Base-by-base conservation (phyloP, 2,329 filamentous ascomycete species). In the Amauroascus niger region DNA sequence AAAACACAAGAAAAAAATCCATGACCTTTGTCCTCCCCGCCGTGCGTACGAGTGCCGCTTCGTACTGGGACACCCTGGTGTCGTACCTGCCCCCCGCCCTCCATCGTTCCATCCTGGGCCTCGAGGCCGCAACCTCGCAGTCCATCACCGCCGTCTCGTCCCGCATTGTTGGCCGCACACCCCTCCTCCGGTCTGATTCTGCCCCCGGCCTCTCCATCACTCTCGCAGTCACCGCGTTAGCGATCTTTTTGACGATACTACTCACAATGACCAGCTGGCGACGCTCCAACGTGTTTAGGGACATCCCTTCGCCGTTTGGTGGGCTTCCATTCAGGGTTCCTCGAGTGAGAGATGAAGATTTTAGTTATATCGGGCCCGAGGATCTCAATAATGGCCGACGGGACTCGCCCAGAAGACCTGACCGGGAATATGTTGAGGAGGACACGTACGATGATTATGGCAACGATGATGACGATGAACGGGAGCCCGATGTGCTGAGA, bases 401-500 rank as follows among this genome's bases (percentile, higher is more conserved):
- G 47, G 22, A 49, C 18, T 30, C 18, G 3, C n/a, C 11, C 6
- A 26, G 20, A 3, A 28, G 16, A n/a, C n/a, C 18, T 7, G 11
- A 49, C 7, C 24, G 2, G 1, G 26, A 32, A n/a, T 18, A 16
- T 7, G 24, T 3, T 39, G 35, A 16, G 6, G 35, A 39, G 2
- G 9, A 13, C 35, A n/a, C 8, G 33, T 18, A 39, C 35, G 35
- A 39, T n/a, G 13, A 35, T n/a, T 7, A 35, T 35, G 33, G 14
- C n/a, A 16, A 40, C 18, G 39, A 24, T 1, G 52, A 54, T 1
- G 57, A 55, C 14, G 64, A 67, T 30, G 68, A 71, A 5, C 58
- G 62, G 24, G 66, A 64, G 24, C 74, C 74, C 1, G 74, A 76
- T 61, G 65, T 70, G 33, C 64, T 76, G 43, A 61, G 70, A 28